Base-by-base conservation (phyloP, 179 eudicot genomes). In the Beta macrorhiza region DNA sequence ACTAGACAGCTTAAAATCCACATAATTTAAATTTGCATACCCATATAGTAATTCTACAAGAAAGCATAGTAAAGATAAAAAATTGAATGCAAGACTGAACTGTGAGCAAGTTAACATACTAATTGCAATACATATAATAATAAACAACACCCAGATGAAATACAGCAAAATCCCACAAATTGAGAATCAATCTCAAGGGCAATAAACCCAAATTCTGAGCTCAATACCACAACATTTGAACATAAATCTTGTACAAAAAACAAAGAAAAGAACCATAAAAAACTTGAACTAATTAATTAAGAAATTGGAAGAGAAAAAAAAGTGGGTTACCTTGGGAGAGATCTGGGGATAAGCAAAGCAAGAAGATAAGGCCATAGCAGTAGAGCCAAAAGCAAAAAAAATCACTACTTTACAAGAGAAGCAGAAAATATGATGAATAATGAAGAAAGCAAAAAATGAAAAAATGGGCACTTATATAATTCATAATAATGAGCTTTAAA, bases 291-390 rank as follows among this genome's bases (percentile, higher is more conserved):
- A 5, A 45, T 44, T 9, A 45, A 44, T 9, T 22, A 49, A 68
- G 9, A 72, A 13, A 12, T 65, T 3, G 45, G 1, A 52, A 53
- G 8, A 51, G 17, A 0, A 32, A 14, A 56, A 22, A 73, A 78
- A 78, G 82, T 51, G 5, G 72, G 80, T 85, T 37, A 93, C 94
- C 94, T 81, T 89, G 71, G 84, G 22, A 52, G 87, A 80, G 83
- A 85, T 61, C 76, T 74, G 86, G 71, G 88, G 79, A 80, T 69
- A 83, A 74, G 78, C 85, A 49, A 87, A 84, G 88, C 90, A 87
- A 83, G 87, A 83, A 83, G 90, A 89, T 76, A 88, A 86, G 78
- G 90, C 90, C 92, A 90, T 91, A 25, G 15, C 11, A 84, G 55
- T 11, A 55, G 56, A 61, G 32, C 11, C 51, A 79, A 74, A 78